Conservation (phyloP, 169 alveolate species). For the Plasmodium berghei region DNA sequence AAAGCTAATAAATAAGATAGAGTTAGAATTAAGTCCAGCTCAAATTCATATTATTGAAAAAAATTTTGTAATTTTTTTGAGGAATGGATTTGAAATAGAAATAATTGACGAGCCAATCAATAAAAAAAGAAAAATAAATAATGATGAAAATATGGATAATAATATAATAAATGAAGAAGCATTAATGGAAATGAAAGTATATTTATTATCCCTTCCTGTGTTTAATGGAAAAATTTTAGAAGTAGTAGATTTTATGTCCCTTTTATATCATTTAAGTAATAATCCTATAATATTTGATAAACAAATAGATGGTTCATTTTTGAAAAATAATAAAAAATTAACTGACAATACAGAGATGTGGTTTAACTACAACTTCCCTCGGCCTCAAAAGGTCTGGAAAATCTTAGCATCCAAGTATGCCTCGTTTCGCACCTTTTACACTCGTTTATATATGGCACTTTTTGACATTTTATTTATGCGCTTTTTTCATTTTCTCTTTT, state of each 20-base stretch:
- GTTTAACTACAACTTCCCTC: constrained; percentile 65
- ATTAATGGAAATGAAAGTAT: constrained; percentile 52
- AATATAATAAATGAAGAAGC: constrained; percentile 11
- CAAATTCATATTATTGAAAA: constrained; percentile 81
- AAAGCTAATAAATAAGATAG: constrained; percentile 92
- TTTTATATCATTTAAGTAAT: constrained; percentile 37
- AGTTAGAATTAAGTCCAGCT: constrained; percentile 91
- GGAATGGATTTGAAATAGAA: constrained; percentile 88
- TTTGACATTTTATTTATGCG: too few species aligned
- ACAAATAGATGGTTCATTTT: constrained; percentile 1
- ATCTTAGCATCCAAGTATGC: constrained; percentile 74
- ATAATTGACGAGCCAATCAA: constrained; percentile 55
- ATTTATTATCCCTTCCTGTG: constrained; percentile 78
- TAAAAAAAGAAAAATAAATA: constrained; percentile 37
- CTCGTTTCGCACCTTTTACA: not conserved
- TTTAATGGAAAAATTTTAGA: constrained; percentile 75
- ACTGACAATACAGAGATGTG: constrained; percentile 40
- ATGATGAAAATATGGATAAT: not conserved
- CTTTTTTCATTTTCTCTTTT: not conserved
- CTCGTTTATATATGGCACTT: too few species aligned
- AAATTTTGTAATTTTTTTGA: constrained; percentile 85
- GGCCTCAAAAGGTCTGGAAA: constrained; percentile 78
- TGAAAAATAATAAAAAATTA: constrained; percentile 2
- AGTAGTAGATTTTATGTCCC: constrained; percentile 73
- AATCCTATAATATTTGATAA: constrained; percentile 36